Percentiles rank a stretch among this genome's conserved stretches.
Evolutionary conservation across 2,329 filamentous ascomycete genomes (phyloP).

Genomic region (Hysterium pulicare): DNA sequence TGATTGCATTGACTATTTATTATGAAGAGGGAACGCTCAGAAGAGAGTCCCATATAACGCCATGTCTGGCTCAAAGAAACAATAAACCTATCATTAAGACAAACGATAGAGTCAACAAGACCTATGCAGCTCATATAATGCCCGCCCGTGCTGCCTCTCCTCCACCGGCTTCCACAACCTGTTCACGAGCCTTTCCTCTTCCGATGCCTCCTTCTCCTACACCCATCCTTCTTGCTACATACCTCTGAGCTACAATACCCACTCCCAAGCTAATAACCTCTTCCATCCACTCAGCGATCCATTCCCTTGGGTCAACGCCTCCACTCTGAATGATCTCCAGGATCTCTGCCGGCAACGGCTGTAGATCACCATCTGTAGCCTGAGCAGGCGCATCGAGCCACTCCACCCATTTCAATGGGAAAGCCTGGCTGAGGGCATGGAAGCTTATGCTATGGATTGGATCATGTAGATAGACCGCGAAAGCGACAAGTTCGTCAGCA

Average conservation of each 20-base stretch:
- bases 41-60: too few relatives aligned
- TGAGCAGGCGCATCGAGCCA: constrained; percentile 71
- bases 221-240: constrained; percentile 92
- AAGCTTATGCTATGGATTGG: constrained; percentile 90
- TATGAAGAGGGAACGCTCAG: too few relatives aligned
- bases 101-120: too few relatives aligned
- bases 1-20: too few relatives aligned
- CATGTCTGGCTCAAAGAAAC: too few relatives aligned
- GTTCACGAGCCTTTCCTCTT: constrained; percentile 55
- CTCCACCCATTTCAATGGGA: constrained; percentile 81
- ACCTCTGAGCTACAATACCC: constrained; percentile 87
- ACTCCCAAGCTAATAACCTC: constrained; percentile 74
- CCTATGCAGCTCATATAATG: constrained; percentile 26
- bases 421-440: constrained; percentile 73
- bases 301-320: constrained; percentile 87
- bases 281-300: constrained; percentile 97
- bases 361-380: constrained; percentile 40
- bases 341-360: constrained; percentile 75
- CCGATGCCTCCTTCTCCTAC: constrained; percentile 76
- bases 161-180: constrained; percentile 55
- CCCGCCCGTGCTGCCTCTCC: constrained; percentile 59
- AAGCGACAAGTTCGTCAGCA: constrained; percentile 62
- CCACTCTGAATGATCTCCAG: constrained; percentile 72
- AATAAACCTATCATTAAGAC: too few relatives aligned
- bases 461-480: constrained; percentile 78